Conservation (phyloP, 1,139 yeast species). For the Saccharomycopsis hybrid region DNA sequence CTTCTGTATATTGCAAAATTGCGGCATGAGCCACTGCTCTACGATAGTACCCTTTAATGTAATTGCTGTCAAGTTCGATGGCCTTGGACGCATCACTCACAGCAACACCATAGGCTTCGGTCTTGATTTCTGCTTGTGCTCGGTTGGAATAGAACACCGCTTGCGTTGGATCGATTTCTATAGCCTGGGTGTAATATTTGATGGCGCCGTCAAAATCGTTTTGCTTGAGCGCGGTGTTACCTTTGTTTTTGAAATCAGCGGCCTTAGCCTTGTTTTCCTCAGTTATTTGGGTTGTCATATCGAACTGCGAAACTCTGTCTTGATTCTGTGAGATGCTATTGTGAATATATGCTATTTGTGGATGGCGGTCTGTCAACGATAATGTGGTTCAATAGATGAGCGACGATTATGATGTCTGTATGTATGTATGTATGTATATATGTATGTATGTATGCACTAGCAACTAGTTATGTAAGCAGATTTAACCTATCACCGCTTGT, state of each 20-base stretch:
- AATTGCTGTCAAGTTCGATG: conserved; percentile 56
- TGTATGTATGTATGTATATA: too few species aligned
- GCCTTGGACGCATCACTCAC: conserved; percentile 72
- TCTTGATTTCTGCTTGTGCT: conserved; percentile 82
- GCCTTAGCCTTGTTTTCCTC: conserved; percentile 35
- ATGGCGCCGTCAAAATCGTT: conserved; percentile 65
- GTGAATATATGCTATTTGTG: too few species aligned
- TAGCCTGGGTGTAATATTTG: conserved; percentile 70
- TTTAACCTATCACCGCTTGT: too few species aligned
- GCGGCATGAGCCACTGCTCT: conserved; percentile 82
- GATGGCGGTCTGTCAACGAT: too few species aligned
- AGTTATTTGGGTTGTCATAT: too few species aligned
- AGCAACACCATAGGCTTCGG: conserved; percentile 84
- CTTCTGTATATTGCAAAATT: conserved; percentile 66
- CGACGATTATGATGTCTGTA: too few species aligned
- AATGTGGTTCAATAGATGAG: too few species aligned
- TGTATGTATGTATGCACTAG: too few species aligned
- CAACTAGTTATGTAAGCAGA: too few species aligned
- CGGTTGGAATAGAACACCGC: conserved; percentile 80
- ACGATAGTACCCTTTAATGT: conserved; percentile 71
- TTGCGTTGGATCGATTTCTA: conserved; percentile 55
- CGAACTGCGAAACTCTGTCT: too few species aligned
- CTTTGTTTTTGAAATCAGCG: conserved; percentile 51
- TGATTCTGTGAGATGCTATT: too few species aligned
- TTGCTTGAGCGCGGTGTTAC: conserved; percentile 62